These are phyloP conservation scores for Lachnum nothofagi DNA, from an alignment of 2,329 filamentous ascomycete species.

Conservation along the genomic window DNA sequence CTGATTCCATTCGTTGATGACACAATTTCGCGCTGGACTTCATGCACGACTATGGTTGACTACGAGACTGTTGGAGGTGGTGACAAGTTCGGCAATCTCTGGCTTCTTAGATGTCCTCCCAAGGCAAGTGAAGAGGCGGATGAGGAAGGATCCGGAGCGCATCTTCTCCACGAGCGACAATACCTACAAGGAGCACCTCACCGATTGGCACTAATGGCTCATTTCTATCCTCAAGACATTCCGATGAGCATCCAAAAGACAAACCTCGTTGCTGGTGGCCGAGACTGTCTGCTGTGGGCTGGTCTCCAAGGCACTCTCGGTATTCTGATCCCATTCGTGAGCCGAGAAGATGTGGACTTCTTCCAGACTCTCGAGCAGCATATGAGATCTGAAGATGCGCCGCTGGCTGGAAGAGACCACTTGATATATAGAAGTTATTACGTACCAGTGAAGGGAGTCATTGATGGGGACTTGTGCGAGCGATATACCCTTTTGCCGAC, in stretches of 20 bases:
- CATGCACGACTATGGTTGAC: constrained; percentile 87
- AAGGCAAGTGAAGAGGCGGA: constrained; percentile 87
- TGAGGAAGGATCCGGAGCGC: constrained; percentile 82
- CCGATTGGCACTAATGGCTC: constrained; percentile 76
- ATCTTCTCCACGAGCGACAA: constrained; percentile 82
- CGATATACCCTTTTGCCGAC: constrained; percentile 76
- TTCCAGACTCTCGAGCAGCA: constrained; percentile 92
- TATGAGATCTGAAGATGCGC: constrained; percentile 78
- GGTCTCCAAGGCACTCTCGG: constrained; percentile 93
- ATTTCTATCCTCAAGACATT: constrained; percentile 88
- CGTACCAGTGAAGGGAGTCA: constrained; percentile 89
- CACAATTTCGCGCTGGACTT: constrained; percentile 83
- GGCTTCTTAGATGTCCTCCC: constrained; percentile 80
- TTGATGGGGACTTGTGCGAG: constrained; percentile 96
- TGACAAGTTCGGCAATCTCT: constrained; percentile 97
- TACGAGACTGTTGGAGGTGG: constrained; percentile 93
- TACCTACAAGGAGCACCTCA: constrained; percentile 89
- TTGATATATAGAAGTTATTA: constrained; percentile 95
- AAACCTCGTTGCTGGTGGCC: constrained; percentile 81
- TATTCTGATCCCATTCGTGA: constrained; percentile 84
- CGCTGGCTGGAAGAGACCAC: constrained; percentile 87
- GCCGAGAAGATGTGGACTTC: constrained; percentile 92
- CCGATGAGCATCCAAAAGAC: constrained; percentile 87
- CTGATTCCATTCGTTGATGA: constrained; percentile 93
- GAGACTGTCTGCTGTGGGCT: constrained; percentile 87